These are phyloP conservation scores for Backusella luteola DNA, from an alignment of 192 early-diverging fungal genomes.

Conservation along the genomic window DNA sequence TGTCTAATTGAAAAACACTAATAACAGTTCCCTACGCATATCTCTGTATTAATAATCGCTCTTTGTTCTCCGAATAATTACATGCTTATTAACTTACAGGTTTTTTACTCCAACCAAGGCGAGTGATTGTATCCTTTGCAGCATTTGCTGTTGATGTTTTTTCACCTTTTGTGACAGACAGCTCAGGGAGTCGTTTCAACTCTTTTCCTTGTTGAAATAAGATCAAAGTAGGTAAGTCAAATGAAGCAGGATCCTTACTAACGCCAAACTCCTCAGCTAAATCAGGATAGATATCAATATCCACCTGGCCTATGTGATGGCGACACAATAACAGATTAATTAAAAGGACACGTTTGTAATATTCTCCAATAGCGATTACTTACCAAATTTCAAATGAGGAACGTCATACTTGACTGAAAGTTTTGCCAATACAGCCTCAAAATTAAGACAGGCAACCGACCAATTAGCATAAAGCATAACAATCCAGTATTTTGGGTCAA, in stretches of 20 bases:
- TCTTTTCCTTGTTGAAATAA: constrained; percentile 51
- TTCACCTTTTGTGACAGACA: constrained; percentile 32
- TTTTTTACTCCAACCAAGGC: constrained; percentile 34
- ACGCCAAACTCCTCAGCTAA: constrained; percentile 48
- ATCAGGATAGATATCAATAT: constrained; percentile 46
- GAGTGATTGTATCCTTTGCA: constrained; percentile 37
- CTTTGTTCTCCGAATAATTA: neutral
- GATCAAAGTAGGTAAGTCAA: constrained; percentile 54
- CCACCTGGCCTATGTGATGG: constrained; percentile 40
- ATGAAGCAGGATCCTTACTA: constrained; percentile 45
- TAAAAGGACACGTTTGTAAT: neutral
- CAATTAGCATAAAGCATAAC: constrained; percentile 53
- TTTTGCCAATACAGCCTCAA: constrained; percentile 49
- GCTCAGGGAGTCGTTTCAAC: constrained; percentile 42
- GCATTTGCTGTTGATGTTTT: constrained; percentile 20
- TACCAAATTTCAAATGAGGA: constrained; percentile 31
- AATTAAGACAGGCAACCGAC: constrained; percentile 48
- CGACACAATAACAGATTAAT: neutral
- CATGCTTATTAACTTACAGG: constrained; percentile 22
- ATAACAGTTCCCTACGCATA: constrained; percentile 22
- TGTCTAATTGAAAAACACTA: constrained; percentile 22
- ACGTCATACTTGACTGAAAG: constrained; percentile 45
- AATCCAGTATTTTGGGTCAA: constrained; percentile 47
- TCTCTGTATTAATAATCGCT: neutral
- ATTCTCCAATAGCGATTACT: neutral